phyloP scores from a whole-genome alignment of 495 filamentous ascomycete genomes.

The Hapsidospora chrysogenum region DNA sequence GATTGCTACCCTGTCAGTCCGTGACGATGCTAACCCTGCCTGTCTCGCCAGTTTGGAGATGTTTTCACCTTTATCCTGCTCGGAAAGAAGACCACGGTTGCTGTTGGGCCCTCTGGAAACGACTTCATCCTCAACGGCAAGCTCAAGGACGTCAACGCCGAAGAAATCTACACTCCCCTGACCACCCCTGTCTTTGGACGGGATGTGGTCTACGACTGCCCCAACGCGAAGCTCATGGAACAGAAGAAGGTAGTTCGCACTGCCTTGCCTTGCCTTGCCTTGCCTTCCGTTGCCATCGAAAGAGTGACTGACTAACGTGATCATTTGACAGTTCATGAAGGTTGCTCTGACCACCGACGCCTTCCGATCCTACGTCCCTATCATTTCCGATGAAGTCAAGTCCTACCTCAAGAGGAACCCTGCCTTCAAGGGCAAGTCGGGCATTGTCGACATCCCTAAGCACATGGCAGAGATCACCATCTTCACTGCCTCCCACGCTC shows the following conservation, averaged over 20 bases:
- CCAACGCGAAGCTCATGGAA: conserved; percentile 65
- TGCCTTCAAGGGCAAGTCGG: conserved; percentile 50
- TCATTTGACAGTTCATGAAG: conserved; percentile 58
- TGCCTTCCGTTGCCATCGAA: too few relatives aligned
- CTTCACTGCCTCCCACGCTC: conserved; percentile 63
- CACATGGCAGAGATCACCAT: conserved; percentile 75
- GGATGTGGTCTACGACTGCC: conserved; percentile 79
- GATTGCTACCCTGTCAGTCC: not conserved
- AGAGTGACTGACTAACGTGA: conserved; percentile 2
- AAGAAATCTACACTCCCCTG: conserved; percentile 66
- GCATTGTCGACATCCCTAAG: conserved; percentile 44
- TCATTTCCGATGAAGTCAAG: conserved; percentile 60
- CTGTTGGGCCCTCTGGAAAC: conserved; percentile 62
- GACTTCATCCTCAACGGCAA: conserved; percentile 82
- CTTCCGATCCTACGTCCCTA: conserved; percentile 59
- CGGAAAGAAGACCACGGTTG: conserved; percentile 61
- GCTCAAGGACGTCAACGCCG: conserved; percentile 61
- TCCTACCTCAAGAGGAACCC: conserved; percentile 48
- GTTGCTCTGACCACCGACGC: conserved; percentile 63
- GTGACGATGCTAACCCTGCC: not conserved
- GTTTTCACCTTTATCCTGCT: conserved; percentile 65
- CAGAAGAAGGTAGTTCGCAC: conserved; percentile 19
- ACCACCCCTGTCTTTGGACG: conserved; percentile 77
- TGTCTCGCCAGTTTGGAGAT: conserved; percentile 49
- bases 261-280: not conserved